Conservation (phyloP, 73 alveolate genomes). For the Paramecium octaurelia region DNA sequence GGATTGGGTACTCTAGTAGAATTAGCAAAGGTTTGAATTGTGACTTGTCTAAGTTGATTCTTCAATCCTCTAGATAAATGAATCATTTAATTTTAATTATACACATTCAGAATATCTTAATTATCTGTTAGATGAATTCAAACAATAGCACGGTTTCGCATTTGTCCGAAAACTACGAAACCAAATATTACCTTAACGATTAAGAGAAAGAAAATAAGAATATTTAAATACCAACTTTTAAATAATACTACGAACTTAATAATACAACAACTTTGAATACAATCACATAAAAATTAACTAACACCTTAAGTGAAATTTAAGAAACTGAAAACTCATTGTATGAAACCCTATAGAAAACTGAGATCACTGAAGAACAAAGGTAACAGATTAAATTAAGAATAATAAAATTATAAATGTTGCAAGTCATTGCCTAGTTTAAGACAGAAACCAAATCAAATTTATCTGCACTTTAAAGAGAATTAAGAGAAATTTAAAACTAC, state of each 20-base stretch:
- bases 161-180: neutral
- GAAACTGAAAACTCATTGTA: neutral
- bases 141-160: neutral
- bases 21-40: neutral
- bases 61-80: neutral
- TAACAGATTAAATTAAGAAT: neutral
- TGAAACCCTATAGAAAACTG: neutral
- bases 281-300: neutral
- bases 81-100: constrained; percentile 6
- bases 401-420: neutral
- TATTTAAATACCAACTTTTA: neutral
- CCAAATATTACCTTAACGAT: neutral
- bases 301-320: neutral
- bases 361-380: neutral
- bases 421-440: neutral
- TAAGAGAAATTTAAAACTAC: neutral
- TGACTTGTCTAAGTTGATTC: neutral
- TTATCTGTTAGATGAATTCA: constrained; percentile 15
- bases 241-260: neutral
- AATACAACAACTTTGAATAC: neutral
- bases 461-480: neutral
- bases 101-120: neutral
- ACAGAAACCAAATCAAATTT: neutral
- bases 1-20: constrained; percentile 25
- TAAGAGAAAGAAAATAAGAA: neutral